Evolutionary conservation across 805 yeast genomes (phyloP).

Genomic region (Clavispora asparagi): DNA sequence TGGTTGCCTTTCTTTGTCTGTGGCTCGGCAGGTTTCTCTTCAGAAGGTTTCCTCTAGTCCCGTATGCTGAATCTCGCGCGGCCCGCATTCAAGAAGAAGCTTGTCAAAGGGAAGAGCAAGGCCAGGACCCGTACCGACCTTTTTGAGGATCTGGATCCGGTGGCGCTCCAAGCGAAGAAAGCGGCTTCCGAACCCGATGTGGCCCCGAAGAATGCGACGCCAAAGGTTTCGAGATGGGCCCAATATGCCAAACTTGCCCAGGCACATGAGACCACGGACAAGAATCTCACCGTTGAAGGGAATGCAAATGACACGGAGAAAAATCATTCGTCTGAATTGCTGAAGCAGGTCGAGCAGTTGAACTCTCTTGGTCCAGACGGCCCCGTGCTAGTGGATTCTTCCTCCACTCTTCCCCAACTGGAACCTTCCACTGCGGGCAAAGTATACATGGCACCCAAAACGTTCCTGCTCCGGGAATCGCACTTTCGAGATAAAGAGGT

Average conservation of each 20-base stretch:
- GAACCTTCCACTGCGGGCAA: background rate
- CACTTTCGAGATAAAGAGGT: slow-evolving; percentile 8
- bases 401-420: background rate
- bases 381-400: background rate
- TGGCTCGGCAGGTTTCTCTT: too few relatives aligned
- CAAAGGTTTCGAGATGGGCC: background rate
- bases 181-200: background rate
- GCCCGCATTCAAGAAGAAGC: slow-evolving; percentile 1
- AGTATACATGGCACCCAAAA: background rate
- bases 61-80: background rate
- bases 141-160: background rate
- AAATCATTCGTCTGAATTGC: too few relatives aligned
- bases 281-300: too few relatives aligned
- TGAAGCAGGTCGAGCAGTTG: background rate
- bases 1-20: too few relatives aligned
- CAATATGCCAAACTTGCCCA: background rate
- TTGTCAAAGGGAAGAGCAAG: background rate
- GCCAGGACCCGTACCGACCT: background rate
- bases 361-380: background rate
- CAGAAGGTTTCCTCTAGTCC: background rate
- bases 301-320: too few relatives aligned
- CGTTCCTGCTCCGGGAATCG: slow-evolving; percentile 7
- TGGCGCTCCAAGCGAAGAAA: background rate
- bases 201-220: background rate
- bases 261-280: background rate